These are phyloP conservation scores for Penicillium dipodomyicola DNA, from an alignment of 495 filamentous ascomycete species.

Conservation along the genomic window DNA sequence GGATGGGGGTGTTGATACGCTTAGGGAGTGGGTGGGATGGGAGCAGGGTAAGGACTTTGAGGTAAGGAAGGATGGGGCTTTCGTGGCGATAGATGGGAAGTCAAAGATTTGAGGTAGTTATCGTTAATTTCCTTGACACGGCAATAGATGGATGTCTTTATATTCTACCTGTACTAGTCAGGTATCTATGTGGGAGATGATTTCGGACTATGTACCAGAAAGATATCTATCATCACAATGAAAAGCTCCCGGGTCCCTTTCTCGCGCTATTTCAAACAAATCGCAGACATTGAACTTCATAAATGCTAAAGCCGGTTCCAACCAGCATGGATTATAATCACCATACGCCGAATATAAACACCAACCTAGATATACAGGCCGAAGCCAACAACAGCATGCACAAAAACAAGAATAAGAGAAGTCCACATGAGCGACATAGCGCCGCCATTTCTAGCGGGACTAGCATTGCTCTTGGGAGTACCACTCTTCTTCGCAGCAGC, in stretches of 20 bases:
- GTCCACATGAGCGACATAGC: neutral
- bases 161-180: neutral
- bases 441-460: neutral
- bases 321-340: neutral
- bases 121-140: neutral
- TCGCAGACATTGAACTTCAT: neutral
- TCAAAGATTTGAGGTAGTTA: neutral
- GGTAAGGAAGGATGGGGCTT: slow-evolving; percentile 54
- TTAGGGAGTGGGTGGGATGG: slow-evolving; percentile 80
- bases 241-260: neutral
- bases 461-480: neutral
- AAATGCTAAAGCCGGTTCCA: neutral
- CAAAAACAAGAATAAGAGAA: neutral
- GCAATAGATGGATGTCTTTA: neutral
- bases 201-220: neutral
- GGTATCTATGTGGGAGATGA: neutral
- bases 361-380: neutral
- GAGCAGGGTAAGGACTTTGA: slow-evolving; percentile 65
- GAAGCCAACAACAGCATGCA: neutral
- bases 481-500: neutral
- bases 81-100: neutral
- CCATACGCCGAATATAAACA: neutral
- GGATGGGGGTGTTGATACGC: slow-evolving; percentile 64
- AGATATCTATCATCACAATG: neutral
- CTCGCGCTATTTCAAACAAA: no score